These are phyloP conservation scores for Neurospora cerealis DNA, from an alignment of 495 filamentous ascomycete genomes.

Conservation along the genomic window DNA sequence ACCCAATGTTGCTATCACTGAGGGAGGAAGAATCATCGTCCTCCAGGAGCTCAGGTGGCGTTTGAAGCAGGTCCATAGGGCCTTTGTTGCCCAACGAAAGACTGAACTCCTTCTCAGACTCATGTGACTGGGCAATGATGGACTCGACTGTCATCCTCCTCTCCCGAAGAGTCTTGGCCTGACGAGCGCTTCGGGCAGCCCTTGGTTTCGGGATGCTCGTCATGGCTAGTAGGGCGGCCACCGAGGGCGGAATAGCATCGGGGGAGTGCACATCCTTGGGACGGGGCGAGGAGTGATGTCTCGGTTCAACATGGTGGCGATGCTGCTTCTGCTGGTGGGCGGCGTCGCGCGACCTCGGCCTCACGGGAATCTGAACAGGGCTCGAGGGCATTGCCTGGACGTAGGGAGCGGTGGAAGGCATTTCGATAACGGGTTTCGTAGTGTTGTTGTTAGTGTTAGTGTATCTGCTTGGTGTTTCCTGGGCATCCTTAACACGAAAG, in stretches of 20 bases:
- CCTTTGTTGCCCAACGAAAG: conserved; percentile 31
- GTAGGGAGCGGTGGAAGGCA: background rate
- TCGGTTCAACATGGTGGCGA: background rate
- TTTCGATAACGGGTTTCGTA: background rate
- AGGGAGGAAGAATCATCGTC: conserved; percentile 32
- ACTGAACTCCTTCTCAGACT: conserved; percentile 41
- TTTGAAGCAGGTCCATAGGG: conserved; percentile 43
- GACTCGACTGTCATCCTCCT: conserved; percentile 40
- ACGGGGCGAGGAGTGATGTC: conserved; percentile 11
- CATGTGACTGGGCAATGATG: conserved; percentile 37
- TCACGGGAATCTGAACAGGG: conserved; percentile 37
- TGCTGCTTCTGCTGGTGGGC: conserved; percentile 17
- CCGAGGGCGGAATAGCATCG: conserved; percentile 45
- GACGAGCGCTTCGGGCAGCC: conserved; percentile 15
- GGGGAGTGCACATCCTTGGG: conserved; percentile 33
- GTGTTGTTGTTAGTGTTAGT: background rate
- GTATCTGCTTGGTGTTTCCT: background rate
- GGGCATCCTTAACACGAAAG: background rate
- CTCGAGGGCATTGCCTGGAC: conserved; percentile 23
- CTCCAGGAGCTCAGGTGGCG: conserved; percentile 43
- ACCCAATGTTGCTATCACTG: conserved; percentile 35
- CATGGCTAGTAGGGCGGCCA: conserved; percentile 49
- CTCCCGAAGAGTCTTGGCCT: conserved; percentile 11
- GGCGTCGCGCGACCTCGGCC: conserved; percentile 23
- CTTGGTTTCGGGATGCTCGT: conserved; percentile 47